Base-by-base conservation (phyloP, 306 rosid species). In the Psophocarpus tetragonolobus region DNA sequence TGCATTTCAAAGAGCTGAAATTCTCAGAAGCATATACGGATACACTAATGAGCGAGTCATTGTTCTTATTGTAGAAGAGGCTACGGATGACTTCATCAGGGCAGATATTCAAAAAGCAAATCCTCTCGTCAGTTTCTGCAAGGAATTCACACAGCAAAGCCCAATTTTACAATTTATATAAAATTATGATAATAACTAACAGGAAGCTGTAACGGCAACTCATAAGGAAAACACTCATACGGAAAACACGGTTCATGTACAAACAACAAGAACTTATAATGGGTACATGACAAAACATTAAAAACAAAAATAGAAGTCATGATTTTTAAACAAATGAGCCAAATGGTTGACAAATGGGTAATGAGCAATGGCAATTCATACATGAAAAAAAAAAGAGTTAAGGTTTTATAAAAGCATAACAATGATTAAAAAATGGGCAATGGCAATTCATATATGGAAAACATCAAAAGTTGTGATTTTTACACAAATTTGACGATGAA, bases 1-100 rank as follows among this genome's bases (percentile, higher is more conserved):
- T 85, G 82, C 98, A 93, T 83, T 91, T 93, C 88, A 93, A 84
- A 61, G 97, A 93, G 83, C 97, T 88, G 97, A 91, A 93, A 72
- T 88, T 93, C 85, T 93, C 98, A 26, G 95, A 91, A 45, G 98
- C 98, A 88, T 91, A 93, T 75, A 93, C 98, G 1, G 98, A 93
- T 69, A 93, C 98, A 0, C 95, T 93, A 80, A 93, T 93, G 68
- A 93, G 97, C 11, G 98, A 93, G 48, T 93, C 97, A 35, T 93
- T 93, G 90, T 93, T 93, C 83, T 91, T 93, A 67, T 93, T 93
- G 75, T 91, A 93, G 87, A 93, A 93, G 82, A 93, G 88, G 76
- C 98, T 93, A 33, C 98, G 88, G 39, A 93, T 93, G 47, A 93
- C 97, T 89, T 93, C 98, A 63, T 93, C 98, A 2, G 90, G 97